phyloP scores from a whole-genome alignment of 2,329 filamentous ascomycete genomes.

The Phaeosphaeriaceae sp. region DNA sequence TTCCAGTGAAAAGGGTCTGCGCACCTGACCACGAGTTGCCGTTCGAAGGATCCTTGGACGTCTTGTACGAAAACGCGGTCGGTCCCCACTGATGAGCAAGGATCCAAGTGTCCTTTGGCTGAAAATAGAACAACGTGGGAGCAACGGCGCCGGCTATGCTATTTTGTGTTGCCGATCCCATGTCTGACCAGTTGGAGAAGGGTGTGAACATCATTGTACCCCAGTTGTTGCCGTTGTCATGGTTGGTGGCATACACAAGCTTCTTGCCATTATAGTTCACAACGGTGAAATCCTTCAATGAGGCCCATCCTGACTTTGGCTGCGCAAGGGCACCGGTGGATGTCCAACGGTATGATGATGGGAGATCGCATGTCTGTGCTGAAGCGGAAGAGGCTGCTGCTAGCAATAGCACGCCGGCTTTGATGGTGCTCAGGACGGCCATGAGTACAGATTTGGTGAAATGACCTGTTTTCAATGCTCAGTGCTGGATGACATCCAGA shows the following conservation, averaged over 20 bases:
- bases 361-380: conserved; percentile 56
- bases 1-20: conserved; percentile 64
- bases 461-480: not conserved
- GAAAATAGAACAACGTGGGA: conserved; percentile 69
- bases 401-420: not conserved
- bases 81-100: conserved; percentile 71
- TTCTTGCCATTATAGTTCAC: conserved; percentile 64
- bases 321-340: conserved; percentile 59
- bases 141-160: conserved; percentile 60
- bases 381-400: conserved; percentile 6
- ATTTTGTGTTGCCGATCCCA: conserved; percentile 62
- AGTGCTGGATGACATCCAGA: not conserved
- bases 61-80: conserved; percentile 66
- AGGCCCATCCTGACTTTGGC: conserved; percentile 62
- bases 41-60: conserved; percentile 64
- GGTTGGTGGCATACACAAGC: conserved; percentile 66
- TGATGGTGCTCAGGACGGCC: not conserved
- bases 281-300: conserved; percentile 69
- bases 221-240: conserved; percentile 52
- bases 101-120: conserved; percentile 68
- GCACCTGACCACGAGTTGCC: conserved; percentile 63
- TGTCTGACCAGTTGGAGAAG: conserved; percentile 61
- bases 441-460: not conserved
- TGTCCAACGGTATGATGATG: conserved; percentile 64
- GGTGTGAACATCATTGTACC: conserved; percentile 66